A percentile compares a stretch with the other conserved stretches of the same genome.
Conservation (phyloP, 2,329 filamentous ascomycete genomes). For the Phaeosphaeriaceae sp. region DNA sequence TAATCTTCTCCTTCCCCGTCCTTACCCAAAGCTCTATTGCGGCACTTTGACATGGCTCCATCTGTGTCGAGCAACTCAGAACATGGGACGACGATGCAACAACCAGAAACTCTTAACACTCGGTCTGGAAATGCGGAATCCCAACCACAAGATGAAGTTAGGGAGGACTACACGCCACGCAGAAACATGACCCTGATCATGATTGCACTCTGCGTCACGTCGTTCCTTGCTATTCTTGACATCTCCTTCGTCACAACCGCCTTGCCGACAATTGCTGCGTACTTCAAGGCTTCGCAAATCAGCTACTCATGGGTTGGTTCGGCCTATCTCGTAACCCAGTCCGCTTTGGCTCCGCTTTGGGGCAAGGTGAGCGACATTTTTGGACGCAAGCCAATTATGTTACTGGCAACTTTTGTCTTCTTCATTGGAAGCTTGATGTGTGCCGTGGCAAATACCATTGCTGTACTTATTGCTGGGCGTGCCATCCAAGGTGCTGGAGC, state of each 20-base stretch:
- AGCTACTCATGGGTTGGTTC: neutral
- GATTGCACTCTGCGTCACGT: neutral
- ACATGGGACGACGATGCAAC: too few relatives aligned
- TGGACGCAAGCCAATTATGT: neutral
- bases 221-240: neutral
- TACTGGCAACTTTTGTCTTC: neutral
- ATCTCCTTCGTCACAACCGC: neutral
- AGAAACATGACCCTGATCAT: too few relatives aligned
- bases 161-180: too few relatives aligned
- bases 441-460: neutral
- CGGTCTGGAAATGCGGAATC: too few relatives aligned
- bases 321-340: neutral
- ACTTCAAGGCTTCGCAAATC: neutral
- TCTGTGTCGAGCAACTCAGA: too few relatives aligned
- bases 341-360: neutral
- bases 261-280: neutral
- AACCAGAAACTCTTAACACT: too few relatives aligned
- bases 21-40: too few relatives aligned
- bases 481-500: neutral
- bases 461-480: neutral
- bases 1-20: too few relatives aligned
- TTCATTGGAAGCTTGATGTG: neutral
- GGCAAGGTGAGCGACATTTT: neutral
- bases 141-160: too few relatives aligned
- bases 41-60: too few relatives aligned